A percentile compares a stretch with the other conserved stretches of the same genome.
Conservation (phyloP, 2,329 filamentous ascomycete genomes). For the Parafenestella ontariensis region DNA sequence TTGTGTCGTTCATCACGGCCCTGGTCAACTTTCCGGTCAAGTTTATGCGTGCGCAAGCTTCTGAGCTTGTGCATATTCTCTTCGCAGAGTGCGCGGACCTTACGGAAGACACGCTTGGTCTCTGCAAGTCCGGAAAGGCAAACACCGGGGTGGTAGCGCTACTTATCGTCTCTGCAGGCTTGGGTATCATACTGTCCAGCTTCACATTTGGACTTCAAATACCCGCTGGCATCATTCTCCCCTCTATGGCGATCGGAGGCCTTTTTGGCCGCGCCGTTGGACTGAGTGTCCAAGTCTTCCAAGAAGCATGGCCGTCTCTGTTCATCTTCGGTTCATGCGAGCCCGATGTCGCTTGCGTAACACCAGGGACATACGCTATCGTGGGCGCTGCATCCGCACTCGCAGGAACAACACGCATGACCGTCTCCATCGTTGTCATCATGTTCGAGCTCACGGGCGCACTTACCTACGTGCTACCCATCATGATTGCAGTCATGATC, state of each 20-base stretch:
- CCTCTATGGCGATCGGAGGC: slow-evolving; percentile 94
- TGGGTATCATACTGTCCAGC: slow-evolving; percentile 84
- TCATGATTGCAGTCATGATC: slow-evolving; percentile 99
- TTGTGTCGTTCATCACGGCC: slow-evolving; percentile 82
- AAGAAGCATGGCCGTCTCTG: slow-evolving; percentile 76
- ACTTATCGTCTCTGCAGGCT: slow-evolving; percentile 78
- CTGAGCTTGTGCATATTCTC: slow-evolving; percentile 87
- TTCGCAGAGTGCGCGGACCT: slow-evolving; percentile 89
- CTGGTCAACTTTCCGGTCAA: slow-evolving; percentile 94
- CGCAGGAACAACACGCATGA: slow-evolving; percentile 93
- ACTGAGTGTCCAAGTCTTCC: slow-evolving; percentile 88
- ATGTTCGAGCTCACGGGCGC: slow-evolving; percentile 99
- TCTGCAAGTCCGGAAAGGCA: slow-evolving; percentile 86
- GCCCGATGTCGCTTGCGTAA: slow-evolving; percentile 86
- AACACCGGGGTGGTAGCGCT: slow-evolving; percentile 83
- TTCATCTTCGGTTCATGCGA: slow-evolving; percentile 82
- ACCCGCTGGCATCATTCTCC: slow-evolving; percentile 92
- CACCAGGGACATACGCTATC: slow-evolving; percentile 94
- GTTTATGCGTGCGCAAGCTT: slow-evolving; percentile 92
- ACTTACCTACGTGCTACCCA: slow-evolving; percentile 93
- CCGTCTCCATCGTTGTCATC: slow-evolving; percentile 97
- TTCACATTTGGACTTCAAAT: slow-evolving; percentile 95
- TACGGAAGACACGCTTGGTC: slow-evolving; percentile 83
- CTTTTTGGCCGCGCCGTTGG: slow-evolving; percentile 88
- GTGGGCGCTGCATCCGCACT: slow-evolving; percentile 95